A percentile compares a stretch with the other conserved stretches of the same genome.
Evolutionary conservation across 2,329 filamentous ascomycete species (phyloP).

Genomic region (Aspergillus aculeatus): DNA sequence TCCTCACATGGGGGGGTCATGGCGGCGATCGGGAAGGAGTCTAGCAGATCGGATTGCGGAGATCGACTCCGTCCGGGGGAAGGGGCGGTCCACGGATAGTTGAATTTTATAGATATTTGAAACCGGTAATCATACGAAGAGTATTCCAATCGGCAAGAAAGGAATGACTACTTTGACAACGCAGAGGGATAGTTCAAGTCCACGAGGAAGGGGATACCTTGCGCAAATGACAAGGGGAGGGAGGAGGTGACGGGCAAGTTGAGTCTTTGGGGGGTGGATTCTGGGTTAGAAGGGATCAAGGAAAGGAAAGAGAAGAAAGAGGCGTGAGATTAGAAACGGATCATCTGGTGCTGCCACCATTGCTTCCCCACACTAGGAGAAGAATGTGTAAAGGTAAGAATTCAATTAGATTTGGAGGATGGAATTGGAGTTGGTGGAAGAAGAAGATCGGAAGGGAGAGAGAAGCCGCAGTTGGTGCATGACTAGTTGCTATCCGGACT

Average conservation of each 20-base stretch:
- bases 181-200: neutral
- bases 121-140: neutral
- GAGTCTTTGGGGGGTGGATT: neutral
- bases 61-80: slow-evolving; percentile 3
- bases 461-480: no score
- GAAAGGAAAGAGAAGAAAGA: neutral
- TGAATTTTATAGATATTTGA: neutral
- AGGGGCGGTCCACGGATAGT: neutral
- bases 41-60: slow-evolving; percentile 7
- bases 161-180: neutral
- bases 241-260: neutral
- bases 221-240: neutral
- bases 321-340: neutral
- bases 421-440: no score
- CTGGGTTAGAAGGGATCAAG: neutral
- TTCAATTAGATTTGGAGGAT: no score
- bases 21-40: slow-evolving; percentile 2
- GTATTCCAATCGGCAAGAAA: neutral
- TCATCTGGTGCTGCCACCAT: neutral
- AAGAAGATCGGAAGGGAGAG: no score
- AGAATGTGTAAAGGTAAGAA: no score
- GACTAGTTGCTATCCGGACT: neutral
- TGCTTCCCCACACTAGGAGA: neutral
- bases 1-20: slow-evolving; percentile 7
- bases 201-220: neutral